A percentile compares a stretch with the other conserved stretches of the same genome.
phyloP scores from a whole-genome alignment of 2,329 filamentous ascomycete genomes.

The Leptographium galeiforme region DNA sequence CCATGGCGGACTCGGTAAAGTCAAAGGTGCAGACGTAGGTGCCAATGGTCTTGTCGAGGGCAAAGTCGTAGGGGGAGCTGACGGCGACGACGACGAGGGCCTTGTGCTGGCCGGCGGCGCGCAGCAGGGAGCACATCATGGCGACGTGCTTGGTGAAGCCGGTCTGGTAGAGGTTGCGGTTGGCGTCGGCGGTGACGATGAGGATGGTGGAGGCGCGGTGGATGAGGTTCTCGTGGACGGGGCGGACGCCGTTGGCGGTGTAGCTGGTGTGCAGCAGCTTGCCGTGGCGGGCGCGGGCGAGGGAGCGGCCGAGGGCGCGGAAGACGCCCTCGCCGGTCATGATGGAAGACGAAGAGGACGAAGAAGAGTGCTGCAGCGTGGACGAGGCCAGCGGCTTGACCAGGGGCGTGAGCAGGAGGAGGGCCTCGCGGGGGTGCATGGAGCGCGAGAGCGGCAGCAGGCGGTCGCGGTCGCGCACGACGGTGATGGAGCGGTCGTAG shows the following conservation, averaged over 20 bases:
- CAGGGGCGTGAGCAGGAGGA: conserved; percentile 77
- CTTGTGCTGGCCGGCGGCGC: conserved; percentile 68
- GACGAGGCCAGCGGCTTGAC: conserved; percentile 82
- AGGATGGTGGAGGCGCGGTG: conserved; percentile 79
- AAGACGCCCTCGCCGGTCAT: conserved; percentile 94
- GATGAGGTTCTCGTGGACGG: conserved; percentile 87
- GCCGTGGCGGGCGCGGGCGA: conserved; percentile 76
- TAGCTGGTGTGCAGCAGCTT: conserved; percentile 90
- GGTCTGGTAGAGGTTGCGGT: conserved; percentile 83
- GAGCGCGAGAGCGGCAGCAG: conserved; percentile 71
- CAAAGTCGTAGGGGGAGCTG: conserved; percentile 93
- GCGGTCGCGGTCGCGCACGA: conserved; percentile 79
- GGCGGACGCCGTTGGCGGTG: conserved; percentile 80
- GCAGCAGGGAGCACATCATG: conserved; percentile 83
- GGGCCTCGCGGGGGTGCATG: conserved; percentile 71
- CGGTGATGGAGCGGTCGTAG: conserved; percentile 85
- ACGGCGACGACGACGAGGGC: conserved; percentile 83
- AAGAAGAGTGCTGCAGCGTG: too few species aligned
- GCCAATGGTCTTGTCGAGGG: conserved; percentile 77
- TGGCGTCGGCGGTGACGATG: conserved; percentile 84
- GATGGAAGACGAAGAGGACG: conserved; percentile 30
- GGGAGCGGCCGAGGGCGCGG: conserved; percentile 69
- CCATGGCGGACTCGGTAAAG: conserved; percentile 85
- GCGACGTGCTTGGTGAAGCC: conserved; percentile 93
- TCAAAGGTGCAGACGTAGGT: conserved; percentile 95